A percentile compares a stretch with the other conserved stretches of the same genome.
Conservation (phyloP, 441 rosid genomes). For the Gossypium davidsonii region DNA sequence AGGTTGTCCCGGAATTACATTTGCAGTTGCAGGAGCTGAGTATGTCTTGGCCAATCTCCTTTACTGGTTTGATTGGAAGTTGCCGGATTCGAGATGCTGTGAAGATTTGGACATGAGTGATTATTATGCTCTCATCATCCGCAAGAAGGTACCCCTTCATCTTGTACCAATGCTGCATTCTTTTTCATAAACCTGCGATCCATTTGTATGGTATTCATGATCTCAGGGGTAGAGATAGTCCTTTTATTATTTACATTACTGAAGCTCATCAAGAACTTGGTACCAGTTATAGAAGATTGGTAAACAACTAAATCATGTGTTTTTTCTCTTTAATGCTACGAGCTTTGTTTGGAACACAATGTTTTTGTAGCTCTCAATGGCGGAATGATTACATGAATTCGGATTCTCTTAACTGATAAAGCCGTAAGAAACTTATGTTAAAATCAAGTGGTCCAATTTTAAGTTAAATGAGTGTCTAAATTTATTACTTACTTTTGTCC, state of each 20-base stretch:
- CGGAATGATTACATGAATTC: too few species aligned
- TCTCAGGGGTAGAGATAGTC: background rate
- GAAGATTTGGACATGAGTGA: constrained; percentile 28
- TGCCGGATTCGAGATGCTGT: background rate
- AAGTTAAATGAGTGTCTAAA: too few species aligned
- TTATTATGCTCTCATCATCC: background rate
- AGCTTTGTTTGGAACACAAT: background rate
- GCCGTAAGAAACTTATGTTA: too few species aligned
- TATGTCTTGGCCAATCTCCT: constrained; percentile 23
- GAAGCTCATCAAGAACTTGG: background rate
- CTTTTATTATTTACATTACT: background rate
- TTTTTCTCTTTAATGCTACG: background rate
- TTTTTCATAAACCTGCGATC: background rate
- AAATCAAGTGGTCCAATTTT: too few species aligned
- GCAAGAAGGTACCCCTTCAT: constrained; percentile 20
- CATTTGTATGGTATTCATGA: background rate
- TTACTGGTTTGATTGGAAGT: constrained; percentile 27
- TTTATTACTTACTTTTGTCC: too few species aligned
- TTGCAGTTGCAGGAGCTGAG: constrained; percentile 11
- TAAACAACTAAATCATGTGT: background rate
- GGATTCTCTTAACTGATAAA: too few species aligned
- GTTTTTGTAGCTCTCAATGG: background rate
- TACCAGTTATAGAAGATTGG: background rate
- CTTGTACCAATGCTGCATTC: constrained; percentile 17
- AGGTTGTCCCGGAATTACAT: constrained; percentile 5